Conservation (phyloP, 768 basidiomycete species). For the Leucocoprinus sp. region DNA sequence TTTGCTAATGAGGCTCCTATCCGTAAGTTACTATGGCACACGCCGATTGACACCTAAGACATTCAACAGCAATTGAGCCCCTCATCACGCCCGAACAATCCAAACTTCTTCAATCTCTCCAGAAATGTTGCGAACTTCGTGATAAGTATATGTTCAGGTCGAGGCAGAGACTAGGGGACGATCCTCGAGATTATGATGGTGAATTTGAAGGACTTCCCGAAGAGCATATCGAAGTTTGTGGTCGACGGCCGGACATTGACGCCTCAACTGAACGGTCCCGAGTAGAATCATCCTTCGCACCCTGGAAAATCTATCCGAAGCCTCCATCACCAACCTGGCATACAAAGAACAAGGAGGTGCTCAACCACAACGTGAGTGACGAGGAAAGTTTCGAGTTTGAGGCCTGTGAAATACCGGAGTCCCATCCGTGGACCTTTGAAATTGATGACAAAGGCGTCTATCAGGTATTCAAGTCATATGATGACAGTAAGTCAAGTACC, state of each 20-base stretch:
- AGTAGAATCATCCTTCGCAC: slow-evolving; percentile 25
- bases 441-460: slow-evolving; percentile 88
- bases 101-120: slow-evolving; percentile 61
- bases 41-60: neutral
- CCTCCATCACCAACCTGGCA: slow-evolving; percentile 98
- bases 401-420: slow-evolving; percentile 66
- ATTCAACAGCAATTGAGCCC: slow-evolving; percentile 16
- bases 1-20: slow-evolving; percentile 21
- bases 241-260: slow-evolving; percentile 57
- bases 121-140: slow-evolving; percentile 80
- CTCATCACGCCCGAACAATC: slow-evolving; percentile 38
- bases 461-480: slow-evolving; percentile 57
- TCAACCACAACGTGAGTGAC: slow-evolving; percentile 31
- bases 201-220: slow-evolving; percentile 62
- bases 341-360: slow-evolving; percentile 50
- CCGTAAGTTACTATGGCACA: slow-evolving; percentile 17
- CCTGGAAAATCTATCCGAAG: slow-evolving; percentile 87
- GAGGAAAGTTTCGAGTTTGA: slow-evolving; percentile 59
- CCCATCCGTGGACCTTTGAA: slow-evolving; percentile 53
- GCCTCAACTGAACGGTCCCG: slow-evolving; percentile 13
- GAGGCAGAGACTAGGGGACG: slow-evolving; percentile 87
- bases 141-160: slow-evolving; percentile 93
- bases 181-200: slow-evolving; percentile 87
- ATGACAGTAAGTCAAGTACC: slow-evolving; percentile 21
- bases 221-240: slow-evolving; percentile 52